These are phyloP conservation scores for Leccinum barrowsii DNA, from an alignment of 768 basidiomycete species.

Conservation along the genomic window DNA sequence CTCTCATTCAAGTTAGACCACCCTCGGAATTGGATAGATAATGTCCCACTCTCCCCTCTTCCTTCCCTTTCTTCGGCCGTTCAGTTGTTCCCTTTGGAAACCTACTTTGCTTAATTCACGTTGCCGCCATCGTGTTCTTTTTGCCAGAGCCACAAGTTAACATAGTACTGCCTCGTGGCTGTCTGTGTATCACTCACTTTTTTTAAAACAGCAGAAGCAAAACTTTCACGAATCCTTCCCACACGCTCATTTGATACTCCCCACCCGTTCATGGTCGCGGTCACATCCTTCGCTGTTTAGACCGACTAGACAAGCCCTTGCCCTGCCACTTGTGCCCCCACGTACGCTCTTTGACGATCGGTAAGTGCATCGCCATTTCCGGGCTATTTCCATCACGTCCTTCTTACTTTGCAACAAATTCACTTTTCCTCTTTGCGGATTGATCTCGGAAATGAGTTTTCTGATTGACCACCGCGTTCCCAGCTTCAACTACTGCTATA, in stretches of 20 bases:
- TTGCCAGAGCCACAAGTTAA: constrained; percentile 3
- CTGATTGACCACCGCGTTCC: constrained; percentile 18
- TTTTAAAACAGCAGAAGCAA: constrained; percentile 15
- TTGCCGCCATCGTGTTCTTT: constrained; percentile 9
- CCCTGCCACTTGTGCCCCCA: neutral
- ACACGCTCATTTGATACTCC: constrained; percentile 5
- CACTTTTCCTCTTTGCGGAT: neutral
- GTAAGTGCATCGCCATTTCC: constrained; percentile 16
- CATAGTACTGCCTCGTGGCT: constrained; percentile 14
- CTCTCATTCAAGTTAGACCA: neutral
- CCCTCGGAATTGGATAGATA: constrained; percentile 12
- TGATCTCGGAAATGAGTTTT: constrained; percentile 17
- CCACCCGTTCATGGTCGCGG: constrained; percentile 18
- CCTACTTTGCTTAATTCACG: constrained; percentile 6
- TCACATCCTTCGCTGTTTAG: constrained; percentile 5
- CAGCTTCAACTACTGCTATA: constrained; percentile 14
- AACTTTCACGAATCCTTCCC: constrained; percentile 3
- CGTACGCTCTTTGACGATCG: constrained; percentile 21
- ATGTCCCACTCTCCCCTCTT: neutral
- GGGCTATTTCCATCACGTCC: constrained; percentile 4
- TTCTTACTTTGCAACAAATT: constrained; percentile 4
- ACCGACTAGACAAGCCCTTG: neutral
- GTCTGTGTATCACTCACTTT: constrained; percentile 6
- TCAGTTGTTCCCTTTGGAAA: neutral
- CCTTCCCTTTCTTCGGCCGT: neutral